A percentile compares a stretch with the other conserved stretches of the same genome.
These are phyloP conservation scores for Heliocybe sulcata DNA, from an alignment of 1,284 basidiomycete species.

Conservation along the genomic window DNA sequence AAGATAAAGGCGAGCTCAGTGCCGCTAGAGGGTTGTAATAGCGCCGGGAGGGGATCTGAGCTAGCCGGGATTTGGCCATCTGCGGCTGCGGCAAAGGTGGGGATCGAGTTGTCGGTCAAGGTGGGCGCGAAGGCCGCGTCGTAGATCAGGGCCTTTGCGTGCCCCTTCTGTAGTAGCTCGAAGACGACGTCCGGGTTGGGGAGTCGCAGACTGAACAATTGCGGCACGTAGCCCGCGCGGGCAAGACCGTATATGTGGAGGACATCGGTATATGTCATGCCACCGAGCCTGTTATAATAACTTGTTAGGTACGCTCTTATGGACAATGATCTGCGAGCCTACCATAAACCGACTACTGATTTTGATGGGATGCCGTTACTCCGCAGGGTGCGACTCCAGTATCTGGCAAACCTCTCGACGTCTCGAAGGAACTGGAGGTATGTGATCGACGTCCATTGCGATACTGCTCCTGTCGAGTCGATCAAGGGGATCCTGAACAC, in stretches of 20 bases:
- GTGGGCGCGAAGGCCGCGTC: slow-evolving; percentile 37
- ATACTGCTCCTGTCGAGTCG: slow-evolving; percentile 24
- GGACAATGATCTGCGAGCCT: slow-evolving; percentile 15
- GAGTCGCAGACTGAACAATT: slow-evolving; percentile 63
- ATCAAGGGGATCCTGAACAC: slow-evolving; percentile 43
- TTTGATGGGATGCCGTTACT: slow-evolving; percentile 34
- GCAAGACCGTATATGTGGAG: slow-evolving; percentile 66
- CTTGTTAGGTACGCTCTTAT: slow-evolving; percentile 5
- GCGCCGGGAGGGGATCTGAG: slow-evolving; percentile 34
- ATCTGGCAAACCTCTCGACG: slow-evolving; percentile 43
- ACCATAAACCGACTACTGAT: slow-evolving; percentile 67
- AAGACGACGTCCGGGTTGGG: slow-evolving; percentile 62
- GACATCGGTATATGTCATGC: slow-evolving; percentile 59
- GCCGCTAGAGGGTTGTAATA: slow-evolving; percentile 28
- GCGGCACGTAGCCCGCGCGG: slow-evolving; percentile 65
- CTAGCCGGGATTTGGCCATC: slow-evolving; percentile 28
- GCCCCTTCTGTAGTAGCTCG: slow-evolving; percentile 50
- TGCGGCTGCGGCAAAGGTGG: slow-evolving; percentile 35
- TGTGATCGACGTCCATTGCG: slow-evolving; percentile 42
- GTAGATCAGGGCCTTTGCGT: slow-evolving; percentile 54
- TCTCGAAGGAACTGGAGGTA: slow-evolving; percentile 47
- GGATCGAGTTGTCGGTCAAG: slow-evolving; percentile 35
- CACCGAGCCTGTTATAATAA: slow-evolving; percentile 51
- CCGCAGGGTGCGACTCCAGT: slow-evolving; percentile 43
- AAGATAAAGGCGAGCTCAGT: slow-evolving; percentile 57